Conservation (phyloP, 208 protist genomes). For the Trypanosoma mega region DNA sequence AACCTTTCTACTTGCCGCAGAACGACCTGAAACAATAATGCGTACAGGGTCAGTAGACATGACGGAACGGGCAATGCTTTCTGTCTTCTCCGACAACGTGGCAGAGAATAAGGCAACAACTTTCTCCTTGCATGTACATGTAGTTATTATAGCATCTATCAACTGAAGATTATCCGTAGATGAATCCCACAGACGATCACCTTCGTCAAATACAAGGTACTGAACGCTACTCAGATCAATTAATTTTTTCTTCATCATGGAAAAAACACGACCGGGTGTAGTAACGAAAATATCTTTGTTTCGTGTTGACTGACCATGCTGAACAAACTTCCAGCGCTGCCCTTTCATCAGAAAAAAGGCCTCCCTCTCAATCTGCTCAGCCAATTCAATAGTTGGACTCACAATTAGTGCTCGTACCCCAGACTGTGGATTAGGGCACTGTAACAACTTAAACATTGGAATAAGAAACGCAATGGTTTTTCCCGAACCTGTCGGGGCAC, state of each 20-base stretch:
- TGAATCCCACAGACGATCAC: slow-evolving; percentile 95
- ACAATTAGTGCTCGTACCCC: slow-evolving; percentile 94
- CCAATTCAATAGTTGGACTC: slow-evolving; percentile 95
- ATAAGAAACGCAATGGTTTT: slow-evolving; percentile 96
- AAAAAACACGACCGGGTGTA: slow-evolving; percentile 85
- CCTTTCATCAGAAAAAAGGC: slow-evolving; percentile 88
- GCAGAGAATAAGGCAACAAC: slow-evolving; percentile 93
- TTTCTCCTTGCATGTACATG: slow-evolving; percentile 75
- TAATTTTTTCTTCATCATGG: slow-evolving; percentile 75
- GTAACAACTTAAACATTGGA: slow-evolving; percentile 91
- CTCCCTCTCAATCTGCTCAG: slow-evolving; percentile 94
- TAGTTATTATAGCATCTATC: slow-evolving; percentile 88
- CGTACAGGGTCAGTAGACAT: slow-evolving; percentile 91
- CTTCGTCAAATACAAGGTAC: slow-evolving; percentile 98
- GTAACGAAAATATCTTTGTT: slow-evolving; percentile 93
- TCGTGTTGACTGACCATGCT: slow-evolving; percentile 86
- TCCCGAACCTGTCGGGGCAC: slow-evolving; percentile 91
- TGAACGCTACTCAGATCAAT: slow-evolving; percentile 72
- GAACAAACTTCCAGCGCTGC: slow-evolving; percentile 84
- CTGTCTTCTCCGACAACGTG: slow-evolving; percentile 91
- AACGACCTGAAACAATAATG: slow-evolving; percentile 91
- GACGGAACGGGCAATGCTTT: slow-evolving; percentile 87
- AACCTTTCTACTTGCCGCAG: slow-evolving; percentile 74
- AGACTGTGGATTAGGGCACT: slow-evolving; percentile 60
- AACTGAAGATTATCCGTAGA: slow-evolving; percentile 73